These are phyloP conservation scores for Gossypium rotundifolium DNA, from an alignment of 345 rosid species.

Conservation along the genomic window DNA sequence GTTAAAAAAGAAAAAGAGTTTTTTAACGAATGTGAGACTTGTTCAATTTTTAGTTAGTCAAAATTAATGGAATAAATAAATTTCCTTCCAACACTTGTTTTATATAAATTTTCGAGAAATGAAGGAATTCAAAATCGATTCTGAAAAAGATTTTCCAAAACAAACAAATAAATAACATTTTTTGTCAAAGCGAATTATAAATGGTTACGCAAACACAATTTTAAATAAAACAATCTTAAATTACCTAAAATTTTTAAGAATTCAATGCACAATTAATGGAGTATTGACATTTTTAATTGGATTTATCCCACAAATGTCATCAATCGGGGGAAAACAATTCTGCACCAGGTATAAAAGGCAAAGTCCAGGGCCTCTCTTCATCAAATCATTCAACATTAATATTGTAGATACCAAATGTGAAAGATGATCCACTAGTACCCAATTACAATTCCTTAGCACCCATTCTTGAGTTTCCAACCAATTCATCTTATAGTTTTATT, in stretches of 20 bases:
- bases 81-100: too few species aligned
- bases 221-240: not conserved
- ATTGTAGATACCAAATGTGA: slow-evolving; percentile 8
- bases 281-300: not conserved
- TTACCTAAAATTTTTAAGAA: not conserved
- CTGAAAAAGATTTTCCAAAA: too few species aligned
- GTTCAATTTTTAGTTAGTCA: too few species aligned
- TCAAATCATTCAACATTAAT: slow-evolving; percentile 12
- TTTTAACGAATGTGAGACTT: too few species aligned
- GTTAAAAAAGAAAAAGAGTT: too few species aligned
- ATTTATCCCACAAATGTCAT: not conserved
- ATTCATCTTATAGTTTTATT: not conserved
- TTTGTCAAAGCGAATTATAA: too few species aligned
- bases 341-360: not conserved
- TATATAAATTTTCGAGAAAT: too few species aligned
- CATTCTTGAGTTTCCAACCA: slow-evolving; percentile 15
- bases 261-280: not conserved
- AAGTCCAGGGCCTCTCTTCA: slow-evolving; percentile 3
- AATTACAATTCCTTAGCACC: not conserved
- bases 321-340: not conserved
- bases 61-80: too few species aligned
- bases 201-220: too few species aligned
- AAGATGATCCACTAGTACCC: slow-evolving; percentile 15
- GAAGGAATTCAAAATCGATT: too few species aligned
- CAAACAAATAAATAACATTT: too few species aligned